These are phyloP conservation scores for Podila epicladia DNA, from an alignment of 192 early-diverging fungal genomes.

Conservation along the genomic window DNA sequence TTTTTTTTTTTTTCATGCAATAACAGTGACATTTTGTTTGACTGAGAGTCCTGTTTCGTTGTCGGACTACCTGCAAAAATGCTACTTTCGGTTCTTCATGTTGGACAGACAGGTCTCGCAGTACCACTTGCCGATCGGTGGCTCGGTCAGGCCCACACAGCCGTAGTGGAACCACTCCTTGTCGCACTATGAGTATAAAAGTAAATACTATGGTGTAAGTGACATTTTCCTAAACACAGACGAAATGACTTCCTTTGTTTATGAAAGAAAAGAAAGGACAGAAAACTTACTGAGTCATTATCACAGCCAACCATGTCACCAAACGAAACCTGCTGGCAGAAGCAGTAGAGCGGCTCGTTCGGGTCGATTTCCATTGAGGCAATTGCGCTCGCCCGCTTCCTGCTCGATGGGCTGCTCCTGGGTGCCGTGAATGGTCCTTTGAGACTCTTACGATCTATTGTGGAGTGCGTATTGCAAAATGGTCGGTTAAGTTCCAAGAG, in stretches of 20 bases:
- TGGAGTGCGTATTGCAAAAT: background rate
- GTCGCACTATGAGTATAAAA: slow-evolving; percentile 72
- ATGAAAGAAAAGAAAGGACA: background rate
- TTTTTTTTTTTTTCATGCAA: background rate
- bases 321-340: slow-evolving; percentile 93
- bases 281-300: slow-evolving; percentile 71
- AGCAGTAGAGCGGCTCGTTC: slow-evolving; percentile 96
- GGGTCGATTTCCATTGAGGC: slow-evolving; percentile 90
- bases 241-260: background rate
- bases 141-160: slow-evolving; percentile 89
- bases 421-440: slow-evolving; percentile 40
- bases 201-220: background rate
- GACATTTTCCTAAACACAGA: background rate
- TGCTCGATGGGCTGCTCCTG: slow-evolving; percentile 35
- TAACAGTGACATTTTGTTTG: background rate
- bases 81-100: slow-evolving; percentile 61
- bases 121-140: slow-evolving; percentile 96
- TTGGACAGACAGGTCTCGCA: slow-evolving; percentile 81
- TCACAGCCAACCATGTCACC: slow-evolving; percentile 98
- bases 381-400: slow-evolving; percentile 35
- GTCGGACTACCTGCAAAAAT: background rate
- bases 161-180: slow-evolving; percentile 99
- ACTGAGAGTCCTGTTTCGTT: background rate
- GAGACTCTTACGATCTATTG: slow-evolving; percentile 44
- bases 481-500: background rate